A percentile compares a stretch with the other conserved stretches of the same genome.
phyloP scores from a whole-genome alignment of 2,329 filamentous ascomycete genomes.

The Apiospora kogelbergensis region DNA sequence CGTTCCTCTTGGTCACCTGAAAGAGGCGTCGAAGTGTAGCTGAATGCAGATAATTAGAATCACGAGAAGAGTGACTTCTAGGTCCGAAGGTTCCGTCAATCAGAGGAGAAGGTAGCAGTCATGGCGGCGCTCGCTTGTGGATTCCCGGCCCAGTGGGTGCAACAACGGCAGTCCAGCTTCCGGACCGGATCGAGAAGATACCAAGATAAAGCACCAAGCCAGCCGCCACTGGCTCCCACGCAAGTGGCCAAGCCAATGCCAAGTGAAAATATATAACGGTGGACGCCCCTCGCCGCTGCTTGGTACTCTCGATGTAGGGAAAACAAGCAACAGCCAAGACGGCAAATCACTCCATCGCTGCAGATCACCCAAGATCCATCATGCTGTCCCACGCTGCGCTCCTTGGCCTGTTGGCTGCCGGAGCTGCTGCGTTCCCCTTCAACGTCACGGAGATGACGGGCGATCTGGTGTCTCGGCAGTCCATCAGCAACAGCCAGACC shows the following conservation, averaged over 20 bases:
- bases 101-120: background rate
- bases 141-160: background rate
- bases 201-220: background rate
- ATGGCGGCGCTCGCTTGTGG: background rate
- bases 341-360: background rate
- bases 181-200: background rate
- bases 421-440: background rate
- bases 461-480: background rate
- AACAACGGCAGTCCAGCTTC: background rate
- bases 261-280: background rate
- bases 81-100: background rate
- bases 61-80: no score
- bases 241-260: background rate
- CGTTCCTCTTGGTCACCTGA: background rate
- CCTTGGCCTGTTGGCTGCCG: background rate
- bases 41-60: background rate
- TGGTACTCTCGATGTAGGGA: background rate
- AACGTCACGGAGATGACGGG: background rate
- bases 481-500: constrained; percentile 2
- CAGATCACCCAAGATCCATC: background rate
- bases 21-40: background rate
- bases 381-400: background rate
- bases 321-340: constrained; percentile 4
- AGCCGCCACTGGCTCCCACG: background rate
- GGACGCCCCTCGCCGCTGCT: background rate